Evolutionary conservation across 768 basidiomycete species (phyloP).

Genomic region (Serendipita vermifera): DNA sequence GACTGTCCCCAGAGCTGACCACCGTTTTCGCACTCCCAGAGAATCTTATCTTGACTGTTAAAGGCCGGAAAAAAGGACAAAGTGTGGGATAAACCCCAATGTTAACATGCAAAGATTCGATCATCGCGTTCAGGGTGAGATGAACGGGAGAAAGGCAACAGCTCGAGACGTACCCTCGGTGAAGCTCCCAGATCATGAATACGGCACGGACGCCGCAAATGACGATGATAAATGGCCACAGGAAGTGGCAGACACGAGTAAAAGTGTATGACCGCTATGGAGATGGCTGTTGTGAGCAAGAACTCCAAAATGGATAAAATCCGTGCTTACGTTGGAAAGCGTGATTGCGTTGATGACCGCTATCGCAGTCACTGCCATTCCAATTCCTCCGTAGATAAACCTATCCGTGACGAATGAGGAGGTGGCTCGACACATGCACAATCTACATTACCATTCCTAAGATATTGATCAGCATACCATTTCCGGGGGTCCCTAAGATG

Average conservation of each 20-base stretch:
- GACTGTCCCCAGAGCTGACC: constrained; percentile 46
- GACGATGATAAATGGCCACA: constrained; percentile 62
- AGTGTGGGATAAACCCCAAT: too few relatives aligned
- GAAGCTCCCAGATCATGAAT: constrained; percentile 59
- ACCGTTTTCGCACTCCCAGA: constrained; percentile 62
- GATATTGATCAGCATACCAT: background rate
- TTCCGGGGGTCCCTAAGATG: background rate
- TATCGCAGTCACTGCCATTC: constrained; percentile 36
- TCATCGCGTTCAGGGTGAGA: constrained; percentile 11
- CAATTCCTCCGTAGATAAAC: constrained; percentile 59
- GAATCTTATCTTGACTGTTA: constrained; percentile 48
- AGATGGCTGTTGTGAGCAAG: constrained; percentile 9
- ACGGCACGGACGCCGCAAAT: constrained; percentile 50
- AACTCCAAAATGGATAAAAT: constrained; percentile 18
- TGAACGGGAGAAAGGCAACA: constrained; percentile 16
- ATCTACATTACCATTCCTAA: background rate
- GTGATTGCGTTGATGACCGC: constrained; percentile 45
- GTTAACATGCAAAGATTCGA: too few relatives aligned
- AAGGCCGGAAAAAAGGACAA: background rate
- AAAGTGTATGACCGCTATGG: constrained; percentile 55
- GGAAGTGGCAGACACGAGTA: constrained; percentile 47
- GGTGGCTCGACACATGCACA: background rate
- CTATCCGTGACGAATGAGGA: constrained; percentile 22
- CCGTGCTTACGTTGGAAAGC: constrained; percentile 44
- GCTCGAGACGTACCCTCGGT: constrained; percentile 43